Conservation (phyloP, 2,329 filamentous ascomycete genomes). For the Colletotrichum sojae region DNA sequence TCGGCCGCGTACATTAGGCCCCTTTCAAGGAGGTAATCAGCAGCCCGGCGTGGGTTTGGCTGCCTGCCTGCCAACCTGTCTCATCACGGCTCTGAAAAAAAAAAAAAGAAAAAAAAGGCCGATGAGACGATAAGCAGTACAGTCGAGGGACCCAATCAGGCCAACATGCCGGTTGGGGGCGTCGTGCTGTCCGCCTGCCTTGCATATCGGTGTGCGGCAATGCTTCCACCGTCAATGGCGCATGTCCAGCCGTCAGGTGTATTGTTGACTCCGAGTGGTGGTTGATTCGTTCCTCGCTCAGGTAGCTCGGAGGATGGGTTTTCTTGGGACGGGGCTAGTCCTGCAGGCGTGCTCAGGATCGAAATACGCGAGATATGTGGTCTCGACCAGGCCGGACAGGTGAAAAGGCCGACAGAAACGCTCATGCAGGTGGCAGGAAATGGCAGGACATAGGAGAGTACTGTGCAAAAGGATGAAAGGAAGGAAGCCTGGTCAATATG, state of each 20-base stretch:
- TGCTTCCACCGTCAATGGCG: neutral
- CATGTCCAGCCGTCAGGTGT: neutral
- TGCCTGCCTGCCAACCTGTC: neutral
- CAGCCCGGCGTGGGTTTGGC: too few species aligned
- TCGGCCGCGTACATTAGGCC: conserved; percentile 3
- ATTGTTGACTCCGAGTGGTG: too few species aligned
- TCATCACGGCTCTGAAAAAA: too few species aligned
- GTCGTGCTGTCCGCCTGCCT: neutral
- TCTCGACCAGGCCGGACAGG: neutral
- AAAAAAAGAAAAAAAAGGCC: neutral
- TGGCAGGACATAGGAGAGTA: neutral
- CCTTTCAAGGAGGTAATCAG: neutral
- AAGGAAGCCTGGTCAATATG: conserved; percentile 7
- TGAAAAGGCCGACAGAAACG: neutral
- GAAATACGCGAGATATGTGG: neutral
- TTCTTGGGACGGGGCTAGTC: too few species aligned
- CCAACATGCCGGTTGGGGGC: neutral
- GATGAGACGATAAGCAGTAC: neutral
- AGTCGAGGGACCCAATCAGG: conserved; percentile 1
- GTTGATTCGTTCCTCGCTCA: too few species aligned
- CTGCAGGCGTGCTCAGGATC: neutral
- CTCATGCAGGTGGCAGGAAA: neutral
- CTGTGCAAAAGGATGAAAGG: neutral
- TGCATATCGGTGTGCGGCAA: neutral
- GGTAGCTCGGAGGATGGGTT: too few species aligned